Evolutionary conservation across 805 yeast species (phyloP), one percentile per base, ranked within the genome.

Genomic region (Torulaspora gathmanii): DNA sequence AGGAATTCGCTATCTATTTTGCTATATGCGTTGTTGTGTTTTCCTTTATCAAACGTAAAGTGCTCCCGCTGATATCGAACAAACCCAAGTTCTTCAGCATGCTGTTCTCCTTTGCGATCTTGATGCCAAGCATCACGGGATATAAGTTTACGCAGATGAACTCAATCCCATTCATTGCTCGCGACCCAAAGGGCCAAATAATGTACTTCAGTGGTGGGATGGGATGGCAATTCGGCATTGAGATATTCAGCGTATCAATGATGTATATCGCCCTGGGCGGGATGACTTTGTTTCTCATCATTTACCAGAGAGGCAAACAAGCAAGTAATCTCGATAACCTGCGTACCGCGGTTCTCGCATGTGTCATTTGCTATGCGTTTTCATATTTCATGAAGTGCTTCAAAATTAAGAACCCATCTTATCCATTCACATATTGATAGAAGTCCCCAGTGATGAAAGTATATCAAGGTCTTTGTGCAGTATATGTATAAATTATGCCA

Each of bases 151-250:
- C 84, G 0, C 63, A 74, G 20, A 80, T 81, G 42, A 71, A 81
- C 52, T 71, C 72, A 1, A 78, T 80, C 1, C 88, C 91, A 2
- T 78, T 86, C 39, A 51, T 85, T 15, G 80, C 82, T 1, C 70
- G 68, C 44, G 68, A 74, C 55, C 77, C 72, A 2, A 57, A 77
- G 2, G 78, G 77, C 10, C 65, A 68, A n/a, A 59, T 81, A 2
- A 74, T 80, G 63, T 73, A 69, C 53, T 73, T 82, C 45, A 75
- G 84, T 46, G 87, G 87, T 11, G 88, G 86, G 3, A 63, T 67
- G 3, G 76, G 74, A 45, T 80, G 79, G 70, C 91, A 84, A 64
- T 79, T 83, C 63, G 91, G 93, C 0, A 64, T 77, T 3, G 95
- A 86, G 58, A 72, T 80, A 3, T 56, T 79, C 4, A 60, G 82